Base-by-base conservation (phyloP, 495 filamentous ascomycete genomes). In the Penicillium maclennaniae region DNA sequence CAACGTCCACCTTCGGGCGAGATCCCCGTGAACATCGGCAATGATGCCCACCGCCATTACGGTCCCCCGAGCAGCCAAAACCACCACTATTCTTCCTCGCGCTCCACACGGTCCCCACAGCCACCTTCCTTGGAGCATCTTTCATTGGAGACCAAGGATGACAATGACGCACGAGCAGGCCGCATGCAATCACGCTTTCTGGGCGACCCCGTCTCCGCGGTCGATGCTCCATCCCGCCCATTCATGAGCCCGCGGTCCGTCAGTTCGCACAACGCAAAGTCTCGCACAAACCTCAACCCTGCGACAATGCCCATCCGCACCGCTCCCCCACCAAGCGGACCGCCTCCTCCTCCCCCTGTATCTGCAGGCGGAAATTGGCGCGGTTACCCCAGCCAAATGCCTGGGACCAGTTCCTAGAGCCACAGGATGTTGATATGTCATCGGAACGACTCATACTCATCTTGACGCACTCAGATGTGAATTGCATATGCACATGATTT, bases 1-100 rank as follows among this genome's bases (percentile, higher is more conserved):
- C 61, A 71, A 60, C 84, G 81, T 43, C 82, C 85, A 38, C 81
- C 82, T 41, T 85, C 84, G 40, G 83, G 84, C 51, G 82, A 87
- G 53, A 86, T 88, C 48, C 82, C 83, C 10, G 77, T 87, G 55
- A 80, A 81, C 28, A 79, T 80, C 31, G 74, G 70, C 56, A 76
- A 75, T 43, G 70, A 73, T 17, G 51, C 58, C 14, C 54, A 65
- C 27, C 63, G 58, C 36, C 54, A 69, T 53, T 59, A 60, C 34
- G 49, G 48, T 38, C 48, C 54, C 23, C 10, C 31, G 31, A 34
- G 31, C 31, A 34, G 9, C 31, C 62, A 59, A 20, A 36, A 52
- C 28, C 31, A 63, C 16, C 45, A 58, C 40, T 62, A 65, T 10
- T 60, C 65, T 2, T 66, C 69, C 53, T 48, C 54, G 36, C 53